Evolutionary conservation across 306 rosid genomes (phyloP).

Genomic region (Trifolium subterraneum): DNA sequence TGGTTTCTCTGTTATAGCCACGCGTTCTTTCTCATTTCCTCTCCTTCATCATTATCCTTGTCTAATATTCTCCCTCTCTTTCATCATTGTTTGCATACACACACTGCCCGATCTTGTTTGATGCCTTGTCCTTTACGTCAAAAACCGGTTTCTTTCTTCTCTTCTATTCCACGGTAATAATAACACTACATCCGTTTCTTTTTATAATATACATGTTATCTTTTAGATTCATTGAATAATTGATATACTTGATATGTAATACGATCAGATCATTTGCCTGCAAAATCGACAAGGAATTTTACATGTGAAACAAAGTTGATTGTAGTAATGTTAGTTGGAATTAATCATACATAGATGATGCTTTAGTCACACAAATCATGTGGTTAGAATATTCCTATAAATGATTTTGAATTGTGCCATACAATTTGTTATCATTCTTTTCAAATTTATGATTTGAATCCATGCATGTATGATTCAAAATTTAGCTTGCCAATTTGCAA

Average conservation of each 20-base stretch:
- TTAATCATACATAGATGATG: neutral
- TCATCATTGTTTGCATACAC: neutral
- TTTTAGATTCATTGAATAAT: too few relatives aligned
- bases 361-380: neutral
- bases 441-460: neutral
- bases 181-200: too few relatives aligned
- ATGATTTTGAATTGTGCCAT: neutral
- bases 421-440: neutral
- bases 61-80: slow-evolving; percentile 3
- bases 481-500: too few relatives aligned
- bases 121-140: neutral
- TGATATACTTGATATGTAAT: neutral
- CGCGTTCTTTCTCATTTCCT: slow-evolving; percentile 37
- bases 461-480: neutral
- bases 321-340: slow-evolving; percentile 28
- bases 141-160: neutral
- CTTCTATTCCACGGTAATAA: neutral
- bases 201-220: too few relatives aligned
- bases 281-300: neutral
- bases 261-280: neutral
- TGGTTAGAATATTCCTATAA: neutral
- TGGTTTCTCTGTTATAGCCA: slow-evolving; percentile 32
- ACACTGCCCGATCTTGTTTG: neutral
- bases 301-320: neutral
- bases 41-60: slow-evolving; percentile 34